Evolutionary conservation across 2,329 filamentous ascomycete genomes (phyloP).

Genomic region (Fonsecaea pedrosoi): DNA sequence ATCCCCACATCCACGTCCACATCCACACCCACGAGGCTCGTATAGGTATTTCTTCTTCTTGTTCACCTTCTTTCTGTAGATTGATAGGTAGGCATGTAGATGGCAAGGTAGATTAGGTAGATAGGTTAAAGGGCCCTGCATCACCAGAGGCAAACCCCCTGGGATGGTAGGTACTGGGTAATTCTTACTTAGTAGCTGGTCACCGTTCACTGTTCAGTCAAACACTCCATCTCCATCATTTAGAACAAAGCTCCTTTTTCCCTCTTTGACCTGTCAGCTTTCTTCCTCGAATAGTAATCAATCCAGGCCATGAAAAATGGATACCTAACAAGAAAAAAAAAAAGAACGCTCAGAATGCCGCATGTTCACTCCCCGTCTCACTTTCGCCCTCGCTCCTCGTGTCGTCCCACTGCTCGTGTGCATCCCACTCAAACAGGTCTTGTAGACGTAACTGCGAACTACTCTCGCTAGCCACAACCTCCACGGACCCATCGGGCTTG

Average conservation of each 20-base stretch:
- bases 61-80: not conserved
- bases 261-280: too few relatives aligned
- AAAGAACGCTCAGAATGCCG: constrained; percentile 26
- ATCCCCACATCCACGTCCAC: too few relatives aligned
- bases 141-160: too few relatives aligned
- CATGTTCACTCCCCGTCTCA: constrained; percentile 25
- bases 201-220: too few relatives aligned
- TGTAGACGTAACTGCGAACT: constrained; percentile 27
- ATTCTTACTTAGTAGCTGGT: too few relatives aligned
- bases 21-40: too few relatives aligned
- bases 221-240: too few relatives aligned
- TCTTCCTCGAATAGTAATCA: not conserved
- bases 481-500: not conserved
- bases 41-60: too few relatives aligned
- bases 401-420: constrained; percentile 29
- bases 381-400: constrained; percentile 15
- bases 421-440: constrained; percentile 35
- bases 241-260: too few relatives aligned
- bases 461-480: constrained; percentile 16
- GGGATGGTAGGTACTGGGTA: too few relatives aligned
- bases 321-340: not conserved
- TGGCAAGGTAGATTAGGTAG: too few relatives aligned
- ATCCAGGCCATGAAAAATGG: not conserved
- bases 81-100: not conserved
- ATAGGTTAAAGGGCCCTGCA: too few relatives aligned